A percentile compares a stretch with the other conserved stretches of the same genome.
Conservation (phyloP, 306 rosid genomes). For the Aeschynomene evenia region DNA sequence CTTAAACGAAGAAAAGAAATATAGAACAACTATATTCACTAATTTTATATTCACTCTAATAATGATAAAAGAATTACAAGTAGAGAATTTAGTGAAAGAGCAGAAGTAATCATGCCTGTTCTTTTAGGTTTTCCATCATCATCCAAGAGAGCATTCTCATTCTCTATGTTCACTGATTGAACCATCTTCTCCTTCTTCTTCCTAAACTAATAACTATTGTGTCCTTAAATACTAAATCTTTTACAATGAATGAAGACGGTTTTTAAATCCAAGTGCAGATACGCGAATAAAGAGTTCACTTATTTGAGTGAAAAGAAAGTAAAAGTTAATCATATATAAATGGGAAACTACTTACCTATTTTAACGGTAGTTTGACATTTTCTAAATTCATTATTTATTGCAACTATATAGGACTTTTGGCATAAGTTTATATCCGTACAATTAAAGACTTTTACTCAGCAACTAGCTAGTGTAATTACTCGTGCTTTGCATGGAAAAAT, state of each 20-base stretch:
- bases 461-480: too few species aligned
- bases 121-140: slow-evolving; percentile 45
- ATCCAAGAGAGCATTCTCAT: slow-evolving; percentile 11
- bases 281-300: neutral
- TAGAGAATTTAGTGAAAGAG: neutral
- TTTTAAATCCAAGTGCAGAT: neutral
- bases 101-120: slow-evolving; percentile 22
- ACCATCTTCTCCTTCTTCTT: neutral
- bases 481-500: too few species aligned
- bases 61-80: neutral
- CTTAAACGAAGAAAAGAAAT: neutral
- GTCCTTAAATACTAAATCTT: neutral
- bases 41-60: neutral
- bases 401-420: neutral
- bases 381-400: neutral
- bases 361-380: slow-evolving; percentile 15
- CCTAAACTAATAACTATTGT: neutral
- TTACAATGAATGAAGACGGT: neutral
- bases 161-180: neutral
- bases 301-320: neutral
- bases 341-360: neutral
- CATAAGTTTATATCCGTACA: neutral
- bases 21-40: neutral
- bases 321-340: neutral
- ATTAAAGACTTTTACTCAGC: neutral